Conservation (phyloP, 257 asterid genomes). For the Nicotiana attenuata region DNA sequence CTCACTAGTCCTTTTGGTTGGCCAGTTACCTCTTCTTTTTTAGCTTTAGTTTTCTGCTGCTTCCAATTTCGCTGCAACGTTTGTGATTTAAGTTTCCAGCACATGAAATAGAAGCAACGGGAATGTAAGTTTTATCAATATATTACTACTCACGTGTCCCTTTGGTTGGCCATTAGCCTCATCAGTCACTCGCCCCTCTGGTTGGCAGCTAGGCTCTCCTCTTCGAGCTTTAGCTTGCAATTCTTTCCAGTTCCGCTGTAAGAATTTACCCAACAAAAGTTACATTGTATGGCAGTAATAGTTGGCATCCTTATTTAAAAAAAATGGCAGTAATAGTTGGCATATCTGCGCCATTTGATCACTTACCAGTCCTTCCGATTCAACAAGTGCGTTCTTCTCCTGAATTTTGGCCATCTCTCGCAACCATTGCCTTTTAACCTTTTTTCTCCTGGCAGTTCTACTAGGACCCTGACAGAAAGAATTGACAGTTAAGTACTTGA, state of each 20-base stretch:
- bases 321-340: background rate
- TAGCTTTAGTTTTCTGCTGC: constrained; percentile 50
- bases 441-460: constrained; percentile 76
- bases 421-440: constrained; percentile 57
- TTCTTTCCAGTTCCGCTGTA: constrained; percentile 73
- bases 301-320: background rate
- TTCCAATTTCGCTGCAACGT: constrained; percentile 65
- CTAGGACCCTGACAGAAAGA: constrained; percentile 49
- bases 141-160: constrained; percentile 13
- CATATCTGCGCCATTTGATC: background rate
- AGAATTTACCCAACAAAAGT: constrained; percentile 20
- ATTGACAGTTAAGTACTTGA: background rate
- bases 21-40: constrained; percentile 27
- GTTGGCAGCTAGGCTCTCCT: constrained; percentile 30
- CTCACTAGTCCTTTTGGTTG: constrained; percentile 41
- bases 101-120: constrained; percentile 2
- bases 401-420: constrained; percentile 75
- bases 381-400: constrained; percentile 45
- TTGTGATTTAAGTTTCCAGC: constrained; percentile 16
- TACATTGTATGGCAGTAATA: background rate
- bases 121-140: constrained; percentile 5
- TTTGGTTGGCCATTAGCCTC: background rate
- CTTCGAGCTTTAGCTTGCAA: constrained; percentile 46
- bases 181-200: constrained; percentile 34
- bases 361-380: constrained; percentile 71